Percentiles rank a stretch among this genome's conserved stretches.
Conservation (phyloP, 2,329 filamentous ascomycete genomes). For the Fusarium graminum region DNA sequence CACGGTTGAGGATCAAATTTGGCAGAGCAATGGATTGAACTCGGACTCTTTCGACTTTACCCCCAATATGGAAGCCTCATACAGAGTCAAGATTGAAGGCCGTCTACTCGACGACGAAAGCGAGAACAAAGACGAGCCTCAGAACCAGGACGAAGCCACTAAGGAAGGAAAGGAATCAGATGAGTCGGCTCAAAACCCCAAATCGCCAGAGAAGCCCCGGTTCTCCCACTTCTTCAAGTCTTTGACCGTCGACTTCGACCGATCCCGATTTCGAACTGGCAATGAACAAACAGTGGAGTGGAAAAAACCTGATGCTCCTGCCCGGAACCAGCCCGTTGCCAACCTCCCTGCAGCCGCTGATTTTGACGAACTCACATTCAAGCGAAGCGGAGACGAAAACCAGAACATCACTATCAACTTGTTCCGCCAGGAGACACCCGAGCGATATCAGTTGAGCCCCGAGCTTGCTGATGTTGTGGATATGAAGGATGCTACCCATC, state of each 20-base stretch:
- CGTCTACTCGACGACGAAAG: slow-evolving; percentile 80
- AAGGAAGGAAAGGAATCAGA: slow-evolving; percentile 48
- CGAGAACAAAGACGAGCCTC: slow-evolving; percentile 66
- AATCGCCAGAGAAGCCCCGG: slow-evolving; percentile 61
- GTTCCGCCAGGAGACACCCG: slow-evolving; percentile 84
- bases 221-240: slow-evolving; percentile 86
- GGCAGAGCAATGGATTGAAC: slow-evolving; percentile 80
- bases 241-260: slow-evolving; percentile 81
- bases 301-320: slow-evolving; percentile 79
- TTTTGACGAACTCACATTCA: slow-evolving; percentile 93
- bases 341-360: slow-evolving; percentile 72
- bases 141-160: slow-evolving; percentile 57
- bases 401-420: slow-evolving; percentile 91
- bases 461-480: slow-evolving; percentile 87
- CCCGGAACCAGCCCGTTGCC: slow-evolving; percentile 60
- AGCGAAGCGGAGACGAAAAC: slow-evolving; percentile 92
- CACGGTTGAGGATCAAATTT: slow-evolving; percentile 92
- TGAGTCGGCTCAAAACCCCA: slow-evolving; percentile 53
- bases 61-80: slow-evolving; percentile 81
- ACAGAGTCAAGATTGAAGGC: slow-evolving; percentile 92
- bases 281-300: slow-evolving; percentile 78
- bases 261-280: slow-evolving; percentile 68
- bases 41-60: slow-evolving; percentile 86
- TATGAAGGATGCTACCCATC: slow-evolving; percentile 85
- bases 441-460: slow-evolving; percentile 84